These are phyloP conservation scores for Pyracantha coccinea DNA, from an alignment of 331 rosid species.

Conservation along the genomic window DNA sequence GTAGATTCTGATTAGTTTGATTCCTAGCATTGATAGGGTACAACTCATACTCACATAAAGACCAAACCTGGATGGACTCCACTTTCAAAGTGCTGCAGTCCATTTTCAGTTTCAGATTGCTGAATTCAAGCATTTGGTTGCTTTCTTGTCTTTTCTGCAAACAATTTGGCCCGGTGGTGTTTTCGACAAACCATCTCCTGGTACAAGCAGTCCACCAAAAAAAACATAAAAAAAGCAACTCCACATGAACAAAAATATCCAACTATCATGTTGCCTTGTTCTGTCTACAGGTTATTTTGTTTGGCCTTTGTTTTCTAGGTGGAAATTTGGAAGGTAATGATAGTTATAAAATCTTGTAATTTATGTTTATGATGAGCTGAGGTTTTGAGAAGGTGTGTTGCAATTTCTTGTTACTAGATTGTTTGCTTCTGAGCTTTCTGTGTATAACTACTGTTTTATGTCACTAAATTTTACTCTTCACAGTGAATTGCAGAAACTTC, in stretches of 20 bases:
- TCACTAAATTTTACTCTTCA: conserved; percentile 22
- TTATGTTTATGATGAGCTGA: not conserved
- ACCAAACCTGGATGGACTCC: not conserved
- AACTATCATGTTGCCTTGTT: not conserved
- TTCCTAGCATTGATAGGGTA: not conserved
- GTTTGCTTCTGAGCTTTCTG: conserved; percentile 5
- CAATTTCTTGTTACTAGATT: not conserved
- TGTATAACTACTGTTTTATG: conserved; percentile 7
- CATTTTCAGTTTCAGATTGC: not conserved
- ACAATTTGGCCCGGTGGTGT: not conserved
- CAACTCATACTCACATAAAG: not conserved
- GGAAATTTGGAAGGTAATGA: not conserved
- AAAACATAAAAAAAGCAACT: not conserved
- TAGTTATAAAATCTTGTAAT: not conserved
- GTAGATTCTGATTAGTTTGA: not conserved
- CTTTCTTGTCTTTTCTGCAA: not conserved
- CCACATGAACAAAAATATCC: not conserved
- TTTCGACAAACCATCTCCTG: not conserved
- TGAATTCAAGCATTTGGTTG: not conserved
- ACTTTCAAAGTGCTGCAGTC: not conserved
- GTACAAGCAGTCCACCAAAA: not conserved
- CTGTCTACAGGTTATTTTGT: not conserved
- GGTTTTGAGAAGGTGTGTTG: not conserved
- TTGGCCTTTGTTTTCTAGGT: not conserved
- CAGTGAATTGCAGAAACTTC: conserved; percentile 93